Percentiles rank a stretch among this genome's conserved stretches.
These are phyloP conservation scores for Fusarium chlamydosporum DNA, from an alignment of 2,329 filamentous ascomycete species.

Conservation along the genomic window DNA sequence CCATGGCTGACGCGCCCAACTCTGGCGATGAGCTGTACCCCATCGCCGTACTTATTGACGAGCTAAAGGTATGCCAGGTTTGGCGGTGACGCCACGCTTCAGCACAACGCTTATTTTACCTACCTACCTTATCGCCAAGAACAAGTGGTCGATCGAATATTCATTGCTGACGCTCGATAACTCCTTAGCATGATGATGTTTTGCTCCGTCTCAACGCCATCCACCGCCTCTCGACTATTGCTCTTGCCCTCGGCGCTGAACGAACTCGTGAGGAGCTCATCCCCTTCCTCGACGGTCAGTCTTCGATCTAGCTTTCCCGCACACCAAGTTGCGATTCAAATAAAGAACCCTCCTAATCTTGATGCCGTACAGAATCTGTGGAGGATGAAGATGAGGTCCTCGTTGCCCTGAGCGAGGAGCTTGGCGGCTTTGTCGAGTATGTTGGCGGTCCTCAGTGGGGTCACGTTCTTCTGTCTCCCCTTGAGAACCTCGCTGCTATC, in stretches of 20 bases:
- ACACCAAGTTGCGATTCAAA: slow-evolving; percentile 29
- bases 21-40: slow-evolving; percentile 99
- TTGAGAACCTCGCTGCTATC: slow-evolving; percentile 98
- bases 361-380: slow-evolving; percentile 81
- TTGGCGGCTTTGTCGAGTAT: slow-evolving; percentile 97
- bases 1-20: slow-evolving; percentile 90
- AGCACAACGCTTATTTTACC: slow-evolving; percentile 26
- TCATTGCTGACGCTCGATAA: slow-evolving; percentile 42
- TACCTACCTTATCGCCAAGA: slow-evolving; percentile 30
- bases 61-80: slow-evolving; percentile 83
- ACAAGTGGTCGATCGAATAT: slow-evolving; percentile 43
- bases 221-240: slow-evolving; percentile 97
- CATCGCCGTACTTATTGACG: slow-evolving; percentile 99
- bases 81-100: slow-evolving; percentile 52
- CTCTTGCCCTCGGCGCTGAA: slow-evolving; percentile 93
- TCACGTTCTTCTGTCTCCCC: slow-evolving; percentile 94
- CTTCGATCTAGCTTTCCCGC: slow-evolving; percentile 43
- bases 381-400: slow-evolving; percentile 99
- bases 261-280: slow-evolving; percentile 98
- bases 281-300: slow-evolving; percentile 97
- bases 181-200: slow-evolving; percentile 91
- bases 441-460: slow-evolving; percentile 94
- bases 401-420: slow-evolving; percentile 95
- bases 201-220: slow-evolving; percentile 98
- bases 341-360: slow-evolving; percentile 41